Evolutionary conservation across 2,329 filamentous ascomycete species (phyloP), one percentile per base, ranked within the genome.

Genomic region (Apiospora aurea): DNA sequence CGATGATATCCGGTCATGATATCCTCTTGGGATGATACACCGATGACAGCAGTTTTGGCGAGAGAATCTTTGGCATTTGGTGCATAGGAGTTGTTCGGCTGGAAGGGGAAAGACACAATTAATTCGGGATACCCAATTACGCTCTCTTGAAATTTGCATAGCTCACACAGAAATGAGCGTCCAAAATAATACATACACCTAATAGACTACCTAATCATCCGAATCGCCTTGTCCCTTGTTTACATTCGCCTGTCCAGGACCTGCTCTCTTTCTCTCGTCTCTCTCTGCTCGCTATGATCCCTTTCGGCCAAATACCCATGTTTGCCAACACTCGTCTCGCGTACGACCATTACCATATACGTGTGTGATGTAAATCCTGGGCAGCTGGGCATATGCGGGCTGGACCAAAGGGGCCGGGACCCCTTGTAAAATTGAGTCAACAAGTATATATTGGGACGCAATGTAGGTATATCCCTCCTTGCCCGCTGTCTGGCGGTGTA

Each of bases 81-180:
- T 64, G 57, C 57, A 64, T 64, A 38, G 57, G 57, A 64, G 57
- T 64, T 64, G 57, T 64, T 24, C 21, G 57, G 34, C 57, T 64
- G 34, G 34, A 41, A n/a, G 57, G 18, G 18, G 57, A n/a, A 38
- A n/a, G 57, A 64, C 34, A n/a, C 21, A 64, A 64, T 16, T 64
- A 64, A 64, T 64, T n/a, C 57, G 57, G 57, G 57, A 64, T 64
- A 64, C 57, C 57, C 57, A 64, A 64, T 64, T 64, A 64, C 57
- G 57, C 57, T 64, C 57, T 41, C 21, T 64, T 64, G 29, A 41
- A 41, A 64, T 41, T 64, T 64, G 57, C 57, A 64, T 41, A 24
- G 57, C 57, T 64, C 57, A 64, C 5, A 2, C 21, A 18, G 5
- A 64, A 41, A 41, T 41, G 57, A 13, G 57, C 57, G 57, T 41